Percentiles rank a stretch among this genome's conserved stretches.
Conservation (phyloP, 192 early-diverging fungal genomes). For the Podochytrium sp. region DNA sequence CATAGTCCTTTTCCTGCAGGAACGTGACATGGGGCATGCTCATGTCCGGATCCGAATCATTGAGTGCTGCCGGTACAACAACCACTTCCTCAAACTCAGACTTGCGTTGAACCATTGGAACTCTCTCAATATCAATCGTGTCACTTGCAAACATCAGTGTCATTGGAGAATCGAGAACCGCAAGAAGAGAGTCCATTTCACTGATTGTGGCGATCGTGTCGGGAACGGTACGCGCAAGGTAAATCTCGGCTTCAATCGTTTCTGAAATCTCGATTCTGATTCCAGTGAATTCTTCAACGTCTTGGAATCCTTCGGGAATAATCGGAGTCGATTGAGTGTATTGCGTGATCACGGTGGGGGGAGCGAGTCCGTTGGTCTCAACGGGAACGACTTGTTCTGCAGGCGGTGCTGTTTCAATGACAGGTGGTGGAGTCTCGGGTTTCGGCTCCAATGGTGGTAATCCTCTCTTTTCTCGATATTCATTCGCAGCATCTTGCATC, state of each 20-base stretch:
- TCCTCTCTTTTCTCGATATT: neutral
- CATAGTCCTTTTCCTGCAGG: constrained; percentile 7
- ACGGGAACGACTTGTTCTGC: too few species aligned
- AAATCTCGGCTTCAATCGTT: constrained; percentile 18
- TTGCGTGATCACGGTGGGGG: too few species aligned
- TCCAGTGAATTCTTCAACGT: constrained; percentile 6
- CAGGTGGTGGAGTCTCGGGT: too few species aligned
- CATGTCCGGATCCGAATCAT: neutral
- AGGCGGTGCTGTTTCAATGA: too few species aligned
- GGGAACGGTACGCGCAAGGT: constrained; percentile 2
- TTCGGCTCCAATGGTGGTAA: too few species aligned
- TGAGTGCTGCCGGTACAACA: neutral
- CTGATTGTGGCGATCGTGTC: neutral
- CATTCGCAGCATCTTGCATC: constrained; percentile 28
- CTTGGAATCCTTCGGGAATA: neutral
- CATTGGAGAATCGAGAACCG: constrained; percentile 16
- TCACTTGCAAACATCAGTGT: constrained; percentile 4
- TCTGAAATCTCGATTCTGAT: constrained; percentile 25
- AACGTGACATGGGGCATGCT: neutral
- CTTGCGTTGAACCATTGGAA: neutral
- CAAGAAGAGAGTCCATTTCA: constrained; percentile 21
- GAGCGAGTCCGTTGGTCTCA: too few species aligned
- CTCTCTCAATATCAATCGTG: constrained; percentile 1
- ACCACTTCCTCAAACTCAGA: neutral
- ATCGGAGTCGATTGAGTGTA: neutral